phyloP scores from a whole-genome alignment of 495 filamentous ascomycete species.

The Aspergillus heteromorphus region DNA sequence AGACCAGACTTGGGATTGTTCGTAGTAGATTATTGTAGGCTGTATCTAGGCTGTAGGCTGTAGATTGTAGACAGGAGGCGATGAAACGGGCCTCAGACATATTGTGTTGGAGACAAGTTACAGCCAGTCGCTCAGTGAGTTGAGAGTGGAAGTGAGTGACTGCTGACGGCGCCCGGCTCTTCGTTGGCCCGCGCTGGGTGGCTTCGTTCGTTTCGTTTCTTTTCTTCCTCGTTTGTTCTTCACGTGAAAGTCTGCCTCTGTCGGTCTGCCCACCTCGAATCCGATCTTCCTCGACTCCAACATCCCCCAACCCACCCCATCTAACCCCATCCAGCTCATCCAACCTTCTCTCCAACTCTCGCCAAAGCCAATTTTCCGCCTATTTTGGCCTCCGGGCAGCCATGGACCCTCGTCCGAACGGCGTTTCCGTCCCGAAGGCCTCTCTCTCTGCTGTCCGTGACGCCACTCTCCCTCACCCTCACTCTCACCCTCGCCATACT shows the following conservation, averaged over 20 bases:
- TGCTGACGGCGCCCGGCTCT: not conserved
- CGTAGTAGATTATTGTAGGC: too few relatives aligned
- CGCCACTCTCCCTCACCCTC: slow-evolving; percentile 13
- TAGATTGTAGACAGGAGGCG: too few relatives aligned
- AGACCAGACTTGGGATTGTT: too few relatives aligned
- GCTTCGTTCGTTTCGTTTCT: not conserved
- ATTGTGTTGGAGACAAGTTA: too few relatives aligned
- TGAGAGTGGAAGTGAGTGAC: not conserved
- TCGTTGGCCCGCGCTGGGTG: slow-evolving; percentile 1
- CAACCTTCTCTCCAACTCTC: not conserved
- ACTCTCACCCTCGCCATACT: slow-evolving; percentile 8
- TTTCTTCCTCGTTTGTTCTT: not conserved
- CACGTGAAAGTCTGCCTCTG: slow-evolving; percentile 8
- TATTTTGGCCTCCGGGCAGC: slow-evolving; percentile 7
- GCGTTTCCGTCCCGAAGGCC: slow-evolving; percentile 14
- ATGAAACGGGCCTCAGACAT: too few relatives aligned
- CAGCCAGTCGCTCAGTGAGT: too few relatives aligned
- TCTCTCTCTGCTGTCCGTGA: slow-evolving; percentile 14
- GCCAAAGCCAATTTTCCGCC: not conserved
- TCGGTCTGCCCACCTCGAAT: not conserved
- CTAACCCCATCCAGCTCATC: not conserved
- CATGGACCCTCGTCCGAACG: slow-evolving; percentile 21
- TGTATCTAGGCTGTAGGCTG: too few relatives aligned
- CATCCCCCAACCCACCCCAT: not conserved
- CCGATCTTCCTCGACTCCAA: not conserved